Conservation (phyloP, 2,329 filamentous ascomycete species). For the Arthrobotrys megalospora region DNA sequence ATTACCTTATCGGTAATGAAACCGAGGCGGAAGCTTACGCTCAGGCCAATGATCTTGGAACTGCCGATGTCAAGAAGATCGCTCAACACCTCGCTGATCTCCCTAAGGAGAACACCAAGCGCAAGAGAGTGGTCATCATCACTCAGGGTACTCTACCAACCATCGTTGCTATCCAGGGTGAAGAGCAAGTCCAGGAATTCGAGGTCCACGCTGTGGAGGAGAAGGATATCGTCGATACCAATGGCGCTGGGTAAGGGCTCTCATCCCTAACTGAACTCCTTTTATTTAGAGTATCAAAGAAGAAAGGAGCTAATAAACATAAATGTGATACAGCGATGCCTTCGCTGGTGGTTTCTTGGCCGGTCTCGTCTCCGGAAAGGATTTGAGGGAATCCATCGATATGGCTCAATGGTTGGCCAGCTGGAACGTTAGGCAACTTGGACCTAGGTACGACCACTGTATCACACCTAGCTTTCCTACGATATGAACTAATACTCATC, state of each 20-base stretch:
- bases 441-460: conserved; percentile 83
- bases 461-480: neutral
- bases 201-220: conserved; percentile 83
- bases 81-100: conserved; percentile 87
- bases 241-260: conserved; percentile 80
- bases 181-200: conserved; percentile 78
- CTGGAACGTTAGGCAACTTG: conserved; percentile 93
- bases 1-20: conserved; percentile 98
- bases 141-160: conserved; percentile 96
- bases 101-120: conserved; percentile 90
- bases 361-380: conserved; percentile 86
- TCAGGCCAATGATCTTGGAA: conserved; percentile 80
- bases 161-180: conserved; percentile 82
- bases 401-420: conserved; percentile 97
- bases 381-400: conserved; percentile 83
- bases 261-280: neutral
- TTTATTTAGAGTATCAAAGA: neutral
- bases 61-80: conserved; percentile 85
- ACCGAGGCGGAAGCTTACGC: conserved; percentile 91
- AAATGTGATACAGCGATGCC: conserved; percentile 77
- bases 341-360: conserved; percentile 96
- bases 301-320: neutral
- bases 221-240: conserved; percentile 92
- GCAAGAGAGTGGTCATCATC: conserved; percentile 88
- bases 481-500: conserved; percentile 40